These are phyloP conservation scores for Lepidium sativum DNA, from an alignment of 345 rosid genomes.

Conservation along the genomic window DNA sequence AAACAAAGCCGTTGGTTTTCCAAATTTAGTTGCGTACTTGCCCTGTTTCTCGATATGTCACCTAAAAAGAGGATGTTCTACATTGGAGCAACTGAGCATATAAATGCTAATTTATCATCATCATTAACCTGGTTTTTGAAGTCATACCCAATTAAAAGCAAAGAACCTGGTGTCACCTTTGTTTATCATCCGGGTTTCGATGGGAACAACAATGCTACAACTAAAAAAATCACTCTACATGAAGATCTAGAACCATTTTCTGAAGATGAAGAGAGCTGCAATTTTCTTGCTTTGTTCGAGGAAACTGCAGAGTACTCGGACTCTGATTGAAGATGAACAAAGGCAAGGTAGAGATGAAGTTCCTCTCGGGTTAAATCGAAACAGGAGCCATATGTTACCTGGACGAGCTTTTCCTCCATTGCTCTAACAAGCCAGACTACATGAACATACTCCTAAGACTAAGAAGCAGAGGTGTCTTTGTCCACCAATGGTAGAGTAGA, in stretches of 20 bases:
- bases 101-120: constrained; percentile 1
- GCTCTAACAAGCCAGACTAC: constrained; percentile 33
- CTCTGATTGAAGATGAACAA: constrained; percentile 67
- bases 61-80: constrained; percentile 40
- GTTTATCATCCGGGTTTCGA: constrained; percentile 64
- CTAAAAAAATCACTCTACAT: not conserved
- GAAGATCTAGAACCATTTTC: constrained; percentile 40
- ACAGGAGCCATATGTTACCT: constrained; percentile 53
- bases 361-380: constrained; percentile 38
- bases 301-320: constrained; percentile 58
- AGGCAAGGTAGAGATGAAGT: constrained; percentile 41
- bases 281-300: constrained; percentile 60
- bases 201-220: constrained; percentile 23
- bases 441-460: constrained; percentile 51
- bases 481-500: constrained; percentile 71
- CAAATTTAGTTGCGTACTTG: constrained; percentile 36
- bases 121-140: constrained; percentile 43
- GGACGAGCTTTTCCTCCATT: constrained; percentile 59
- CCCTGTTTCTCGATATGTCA: no score
- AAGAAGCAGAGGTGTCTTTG: constrained; percentile 54
- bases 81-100: constrained; percentile 52
- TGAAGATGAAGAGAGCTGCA: constrained; percentile 46
- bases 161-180: constrained; percentile 52
- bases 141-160: constrained; percentile 47
- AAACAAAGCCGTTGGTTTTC: constrained; percentile 27